Evolutionary conservation across 306 rosid species (phyloP).

Genomic region (Corylus heterophylla): DNA sequence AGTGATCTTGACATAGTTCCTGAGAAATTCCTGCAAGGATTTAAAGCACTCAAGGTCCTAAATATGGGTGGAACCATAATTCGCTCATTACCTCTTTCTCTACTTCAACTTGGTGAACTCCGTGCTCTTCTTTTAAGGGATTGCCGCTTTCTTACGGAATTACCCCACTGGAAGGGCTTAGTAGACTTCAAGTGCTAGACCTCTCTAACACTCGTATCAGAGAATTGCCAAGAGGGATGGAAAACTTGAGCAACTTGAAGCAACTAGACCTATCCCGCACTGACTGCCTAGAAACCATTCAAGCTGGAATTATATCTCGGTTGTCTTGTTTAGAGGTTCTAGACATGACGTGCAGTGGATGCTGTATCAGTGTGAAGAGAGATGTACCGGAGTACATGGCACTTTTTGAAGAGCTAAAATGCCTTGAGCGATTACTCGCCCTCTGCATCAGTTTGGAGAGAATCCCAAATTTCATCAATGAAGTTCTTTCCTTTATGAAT

Average conservation of each 20-base stretch:
- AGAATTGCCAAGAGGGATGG: constrained; percentile 16
- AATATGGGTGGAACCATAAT: constrained; percentile 14
- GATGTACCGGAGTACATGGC: background rate
- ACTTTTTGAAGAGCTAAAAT: constrained; percentile 21
- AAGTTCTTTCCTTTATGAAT: background rate
- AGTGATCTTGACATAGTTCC: background rate
- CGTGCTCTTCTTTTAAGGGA: constrained; percentile 8
- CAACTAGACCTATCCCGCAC: no score
- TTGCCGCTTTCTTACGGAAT: constrained; percentile 11
- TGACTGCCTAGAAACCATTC: no score
- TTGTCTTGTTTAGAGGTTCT: no score
- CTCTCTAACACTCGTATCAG: constrained; percentile 11
- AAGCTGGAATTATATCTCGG: no score
- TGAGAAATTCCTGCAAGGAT: constrained; percentile 10
- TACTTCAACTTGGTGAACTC: constrained; percentile 8
- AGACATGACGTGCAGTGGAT: constrained; percentile 6
- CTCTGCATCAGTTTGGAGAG: constrained; percentile 4
- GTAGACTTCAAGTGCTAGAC: constrained; percentile 22
- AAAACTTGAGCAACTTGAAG: background rate
- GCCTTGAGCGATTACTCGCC: constrained; percentile 6
- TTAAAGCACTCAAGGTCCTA: constrained; percentile 10
- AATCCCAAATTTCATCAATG: constrained; percentile 1
- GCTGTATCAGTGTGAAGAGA: background rate
- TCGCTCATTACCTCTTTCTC: constrained; percentile 10
- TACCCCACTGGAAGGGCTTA: constrained; percentile 15